Evolutionary conservation across 1,284 basidiomycete genomes (phyloP), one percentile per base, ranked within the genome.

Genomic region (Gymnopus androsaceus): DNA sequence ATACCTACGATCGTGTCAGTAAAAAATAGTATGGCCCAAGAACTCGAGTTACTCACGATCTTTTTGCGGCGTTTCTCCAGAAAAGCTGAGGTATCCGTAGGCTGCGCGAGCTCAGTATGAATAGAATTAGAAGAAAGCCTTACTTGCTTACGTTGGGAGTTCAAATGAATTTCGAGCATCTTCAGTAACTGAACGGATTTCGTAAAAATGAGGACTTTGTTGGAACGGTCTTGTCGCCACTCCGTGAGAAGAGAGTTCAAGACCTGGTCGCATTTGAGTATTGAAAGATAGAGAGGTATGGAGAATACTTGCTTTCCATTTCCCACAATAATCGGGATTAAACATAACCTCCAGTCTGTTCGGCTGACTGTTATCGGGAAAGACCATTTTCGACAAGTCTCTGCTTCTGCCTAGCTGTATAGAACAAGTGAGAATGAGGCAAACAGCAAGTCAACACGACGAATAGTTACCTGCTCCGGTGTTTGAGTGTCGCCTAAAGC

Each of bases 121-220:
- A 36, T 7, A 11, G 19, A 27, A 42, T 30, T 23, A 57, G 12
- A 27, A 15, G 7, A 15, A n/a, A 8, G 38, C 30, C 34, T 14
- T 51, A 37, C 19, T 19, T 28, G 11, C 73, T 49, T 51, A 87
- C 88, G 72, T 63, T 76, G 72, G 6, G 72, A 72, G 19, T 76
- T 75, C 15, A 95, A 75, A 66, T 90, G 85, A 62, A 81, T 86
- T 51, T 88, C 83, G 33, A 95, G 72, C 79, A 92, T 90, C 9
- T 88, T 84, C 19, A 95, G 74, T 15, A 95, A 72, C 66, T 91
- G 92, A 56, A 92, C 84, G 1, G 89, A 89, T 67, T 92, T 92
- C 2, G 92, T 93, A 70, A 95, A 95, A 52, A 94, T 85, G 23
- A 94, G 75, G 23, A 93, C 87, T 66, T 92, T 93, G 69, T 90